Percentiles rank a stretch among this genome's conserved stretches.
phyloP scores from a whole-genome alignment of 1,284 basidiomycete species.

The Papiliotrema fonsecae region DNA sequence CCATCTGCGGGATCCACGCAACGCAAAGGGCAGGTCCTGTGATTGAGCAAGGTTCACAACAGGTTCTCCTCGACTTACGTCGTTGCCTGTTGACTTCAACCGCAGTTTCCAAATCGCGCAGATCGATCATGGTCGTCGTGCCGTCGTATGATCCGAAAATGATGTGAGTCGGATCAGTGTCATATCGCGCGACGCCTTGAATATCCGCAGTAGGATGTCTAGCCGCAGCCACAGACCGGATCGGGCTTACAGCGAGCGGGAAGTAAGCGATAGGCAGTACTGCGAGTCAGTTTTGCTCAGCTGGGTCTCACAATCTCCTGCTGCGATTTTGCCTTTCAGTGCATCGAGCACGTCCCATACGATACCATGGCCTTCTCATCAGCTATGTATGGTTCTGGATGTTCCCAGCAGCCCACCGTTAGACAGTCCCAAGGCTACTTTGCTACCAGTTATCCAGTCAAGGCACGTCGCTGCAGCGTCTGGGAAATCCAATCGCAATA shows the following conservation, averaged over 20 bases:
- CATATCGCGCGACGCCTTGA: conserved; percentile 17
- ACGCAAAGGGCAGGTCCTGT: conserved; percentile 33
- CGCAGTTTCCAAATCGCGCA: conserved; percentile 24
- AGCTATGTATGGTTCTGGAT: background rate
- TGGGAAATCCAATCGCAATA: conserved; percentile 64
- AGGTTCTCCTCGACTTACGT: conserved; percentile 18
- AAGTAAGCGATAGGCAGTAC: conserved; percentile 28
- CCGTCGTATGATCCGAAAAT: conserved; percentile 31
- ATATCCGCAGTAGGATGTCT: conserved; percentile 21
- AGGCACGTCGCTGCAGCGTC: conserved; percentile 67
- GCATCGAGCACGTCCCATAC: conserved; percentile 65
- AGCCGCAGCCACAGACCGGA: conserved; percentile 23
- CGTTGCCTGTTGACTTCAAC: conserved; percentile 25
- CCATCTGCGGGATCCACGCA: conserved; percentile 32
- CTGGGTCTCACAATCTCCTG: conserved; percentile 1
- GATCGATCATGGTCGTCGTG: conserved; percentile 23
- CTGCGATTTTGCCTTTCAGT: conserved; percentile 11
- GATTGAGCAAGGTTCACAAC: background rate
- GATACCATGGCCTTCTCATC: conserved; percentile 61
- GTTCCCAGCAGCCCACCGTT: conserved; percentile 54
- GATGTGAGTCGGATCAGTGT: conserved; percentile 26
- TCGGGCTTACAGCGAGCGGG: conserved; percentile 16
- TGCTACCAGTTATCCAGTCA: conserved; percentile 79
- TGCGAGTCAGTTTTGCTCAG: background rate
- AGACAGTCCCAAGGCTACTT: conserved; percentile 71